Percentiles rank a stretch among this genome's conserved stretches.
Conservation (phyloP, 1,139 yeast species). For the Hyphopichia burtonii region DNA sequence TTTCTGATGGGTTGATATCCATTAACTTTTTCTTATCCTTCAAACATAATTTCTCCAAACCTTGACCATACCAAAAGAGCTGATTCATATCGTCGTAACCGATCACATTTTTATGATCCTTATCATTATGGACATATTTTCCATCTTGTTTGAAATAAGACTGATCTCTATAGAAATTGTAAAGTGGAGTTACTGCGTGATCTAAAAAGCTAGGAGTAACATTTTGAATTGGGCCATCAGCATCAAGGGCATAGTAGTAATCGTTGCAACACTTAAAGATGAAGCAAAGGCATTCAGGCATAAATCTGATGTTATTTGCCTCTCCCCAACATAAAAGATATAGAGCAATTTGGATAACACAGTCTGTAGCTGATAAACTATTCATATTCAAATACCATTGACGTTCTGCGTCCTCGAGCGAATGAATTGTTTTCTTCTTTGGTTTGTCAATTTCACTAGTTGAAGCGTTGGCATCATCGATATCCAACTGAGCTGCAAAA, state of each 20-base stretch:
- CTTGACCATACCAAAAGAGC: slow-evolving; percentile 56
- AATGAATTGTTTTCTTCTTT: slow-evolving; percentile 39
- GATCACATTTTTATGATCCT: slow-evolving; percentile 52
- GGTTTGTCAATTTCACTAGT: background rate
- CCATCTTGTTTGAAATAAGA: slow-evolving; percentile 41
- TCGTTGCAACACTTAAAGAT: slow-evolving; percentile 78
- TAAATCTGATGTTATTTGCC: slow-evolving; percentile 75
- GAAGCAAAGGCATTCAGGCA: slow-evolving; percentile 86
- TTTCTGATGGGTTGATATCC: slow-evolving; percentile 41
- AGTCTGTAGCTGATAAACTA: slow-evolving; percentile 48
- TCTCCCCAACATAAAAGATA: slow-evolving; percentile 87
- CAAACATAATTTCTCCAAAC: slow-evolving; percentile 45
- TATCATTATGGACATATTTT: slow-evolving; percentile 40
- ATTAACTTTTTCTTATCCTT: slow-evolving; percentile 37
- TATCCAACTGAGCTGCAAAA: slow-evolving; percentile 86
- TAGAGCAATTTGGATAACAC: slow-evolving; percentile 64
- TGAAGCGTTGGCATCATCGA: slow-evolving; percentile 58
- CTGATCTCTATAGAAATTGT: slow-evolving; percentile 59
- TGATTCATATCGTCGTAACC: slow-evolving; percentile 70
- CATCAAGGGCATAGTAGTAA: slow-evolving; percentile 49
- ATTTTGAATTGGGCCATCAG: slow-evolving; percentile 21
- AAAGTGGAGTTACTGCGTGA: slow-evolving; percentile 73
- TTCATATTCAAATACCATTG: slow-evolving; percentile 71
- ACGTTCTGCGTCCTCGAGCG: slow-evolving; percentile 75
- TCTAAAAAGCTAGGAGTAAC: slow-evolving; percentile 48